Conservation (phyloP, 176 grass and related monocot species). For the Triticum turgidum region DNA sequence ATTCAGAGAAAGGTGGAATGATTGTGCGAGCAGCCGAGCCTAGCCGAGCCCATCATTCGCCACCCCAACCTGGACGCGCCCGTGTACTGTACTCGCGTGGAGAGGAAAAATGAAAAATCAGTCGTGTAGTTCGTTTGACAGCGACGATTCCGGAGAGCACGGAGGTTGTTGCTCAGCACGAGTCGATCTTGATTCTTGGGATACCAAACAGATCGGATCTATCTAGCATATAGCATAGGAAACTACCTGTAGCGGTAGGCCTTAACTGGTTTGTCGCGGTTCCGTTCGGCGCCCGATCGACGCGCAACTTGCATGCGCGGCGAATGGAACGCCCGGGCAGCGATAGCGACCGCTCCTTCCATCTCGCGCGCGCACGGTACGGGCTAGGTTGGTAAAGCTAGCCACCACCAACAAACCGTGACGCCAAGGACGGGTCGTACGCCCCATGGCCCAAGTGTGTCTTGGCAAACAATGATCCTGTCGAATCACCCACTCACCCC, state of each 20-base stretch:
- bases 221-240: too few relatives aligned
- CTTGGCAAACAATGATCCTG: conserved; percentile 29
- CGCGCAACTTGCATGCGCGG: too few relatives aligned
- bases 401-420: neutral
- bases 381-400: neutral
- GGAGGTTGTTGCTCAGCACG: too few relatives aligned
- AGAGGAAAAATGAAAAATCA: neutral
- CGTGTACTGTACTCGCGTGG: neutral
- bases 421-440: conserved; percentile 26
- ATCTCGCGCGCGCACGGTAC: neutral
- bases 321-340: too few relatives aligned
- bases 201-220: too few relatives aligned
- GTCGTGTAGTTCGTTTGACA: neutral
- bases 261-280: too few relatives aligned
- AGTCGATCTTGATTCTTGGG: too few relatives aligned
- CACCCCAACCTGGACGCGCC: conserved; percentile 25
- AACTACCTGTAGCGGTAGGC: too few relatives aligned
- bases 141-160: too few relatives aligned
- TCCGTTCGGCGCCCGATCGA: too few relatives aligned
- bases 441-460: neutral
- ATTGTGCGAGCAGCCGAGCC: neutral
- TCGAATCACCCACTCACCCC: neutral
- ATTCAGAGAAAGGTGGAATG: conserved; percentile 27
- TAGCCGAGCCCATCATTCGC: conserved; percentile 23
- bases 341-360: too few relatives aligned